Evolutionary conservation across 2,329 filamentous ascomycete genomes (phyloP).

Genomic region (Pseudocercospora crystallina): DNA sequence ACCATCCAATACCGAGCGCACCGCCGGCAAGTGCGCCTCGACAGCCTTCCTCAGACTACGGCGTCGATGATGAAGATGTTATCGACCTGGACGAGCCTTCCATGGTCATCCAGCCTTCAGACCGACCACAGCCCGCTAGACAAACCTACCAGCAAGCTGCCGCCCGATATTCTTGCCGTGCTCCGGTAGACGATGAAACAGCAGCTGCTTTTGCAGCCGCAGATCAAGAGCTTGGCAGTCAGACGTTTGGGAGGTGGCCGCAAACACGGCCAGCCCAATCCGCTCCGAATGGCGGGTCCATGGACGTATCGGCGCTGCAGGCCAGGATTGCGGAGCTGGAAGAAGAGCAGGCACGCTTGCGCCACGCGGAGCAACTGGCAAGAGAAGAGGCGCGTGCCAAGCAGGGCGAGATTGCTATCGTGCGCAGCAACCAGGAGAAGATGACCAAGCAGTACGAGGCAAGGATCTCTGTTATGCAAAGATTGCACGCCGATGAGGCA

Average conservation of each 20-base stretch:
- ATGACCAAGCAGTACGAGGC: conserved; percentile 62
- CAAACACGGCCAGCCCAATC: conserved; percentile 14
- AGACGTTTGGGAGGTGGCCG: conserved; percentile 25
- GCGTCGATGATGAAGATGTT: conserved; percentile 46
- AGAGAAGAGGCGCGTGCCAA: conserved; percentile 59
- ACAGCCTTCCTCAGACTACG: conserved; percentile 43
- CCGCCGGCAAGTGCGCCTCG: conserved; percentile 27
- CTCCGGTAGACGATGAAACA: conserved; percentile 28
- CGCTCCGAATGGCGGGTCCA: conserved; percentile 6
- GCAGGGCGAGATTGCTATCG: conserved; percentile 70
- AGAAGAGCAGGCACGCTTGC: conserved; percentile 42
- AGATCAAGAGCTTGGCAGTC: conserved; percentile 34
- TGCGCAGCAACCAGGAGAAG: conserved; percentile 69
- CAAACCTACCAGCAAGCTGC: conserved; percentile 1
- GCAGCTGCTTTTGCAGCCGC: conserved; percentile 35
- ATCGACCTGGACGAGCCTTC: conserved; percentile 46
- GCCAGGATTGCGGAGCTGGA: conserved; percentile 48
- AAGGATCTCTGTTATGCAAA: conserved; percentile 61
- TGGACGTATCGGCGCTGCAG: conserved; percentile 38
- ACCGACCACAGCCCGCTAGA: conserved; percentile 11
- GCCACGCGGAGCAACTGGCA: conserved; percentile 42
- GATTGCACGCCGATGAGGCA: conserved; percentile 63
- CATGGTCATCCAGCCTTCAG: conserved; percentile 28
- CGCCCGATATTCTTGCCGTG: too few species aligned
- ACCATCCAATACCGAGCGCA: conserved; percentile 9